A percentile compares a stretch with the other conserved stretches of the same genome.
These are phyloP conservation scores for Termitomyces sp. DNA, from an alignment of 768 basidiomycete genomes.

Conservation along the genomic window DNA sequence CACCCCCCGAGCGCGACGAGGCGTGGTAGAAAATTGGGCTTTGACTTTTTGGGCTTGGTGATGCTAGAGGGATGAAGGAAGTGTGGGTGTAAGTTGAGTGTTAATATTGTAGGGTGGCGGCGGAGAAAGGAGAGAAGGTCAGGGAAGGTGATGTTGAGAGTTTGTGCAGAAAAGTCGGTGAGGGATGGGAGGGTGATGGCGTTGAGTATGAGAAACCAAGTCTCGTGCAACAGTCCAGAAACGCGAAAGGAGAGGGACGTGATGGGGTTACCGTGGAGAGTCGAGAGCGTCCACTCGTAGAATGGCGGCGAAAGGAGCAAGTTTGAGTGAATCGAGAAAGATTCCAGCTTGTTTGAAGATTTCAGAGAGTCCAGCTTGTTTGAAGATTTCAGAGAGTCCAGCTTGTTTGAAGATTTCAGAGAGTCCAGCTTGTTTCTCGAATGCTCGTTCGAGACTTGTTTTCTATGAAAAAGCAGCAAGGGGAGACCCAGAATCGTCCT, in stretches of 20 bases:
- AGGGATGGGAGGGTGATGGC: constrained; percentile 18
- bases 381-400: too few species aligned
- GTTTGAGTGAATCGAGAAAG: constrained; percentile 14
- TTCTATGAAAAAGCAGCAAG: neutral
- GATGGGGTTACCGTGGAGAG: constrained; percentile 13
- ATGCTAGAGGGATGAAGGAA: constrained; percentile 1
- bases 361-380: too few species aligned
- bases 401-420: too few species aligned
- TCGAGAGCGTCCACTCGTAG: constrained; percentile 17
- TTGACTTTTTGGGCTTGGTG: constrained; percentile 1
- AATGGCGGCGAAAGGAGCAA: constrained; percentile 17
- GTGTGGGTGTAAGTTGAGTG: constrained; percentile 15
- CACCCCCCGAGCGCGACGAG: constrained; percentile 17
- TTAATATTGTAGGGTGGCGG: constrained; percentile 18
- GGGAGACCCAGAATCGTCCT: constrained; percentile 5
- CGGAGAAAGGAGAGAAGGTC: constrained; percentile 18
- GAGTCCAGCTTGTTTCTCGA: constrained; percentile 5
- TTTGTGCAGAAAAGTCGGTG: constrained; percentile 11
- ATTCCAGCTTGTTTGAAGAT: constrained; percentile 7
- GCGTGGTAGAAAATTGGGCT: constrained; percentile 8
- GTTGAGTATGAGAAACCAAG: constrained; percentile 15
- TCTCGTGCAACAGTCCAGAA: constrained; percentile 6
- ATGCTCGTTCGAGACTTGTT: neutral
- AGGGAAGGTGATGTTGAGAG: constrained; percentile 12
- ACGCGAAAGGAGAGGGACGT: constrained; percentile 16